Conservation (phyloP, 1,139 yeast genomes). For the Taphrina pruni region DNA sequence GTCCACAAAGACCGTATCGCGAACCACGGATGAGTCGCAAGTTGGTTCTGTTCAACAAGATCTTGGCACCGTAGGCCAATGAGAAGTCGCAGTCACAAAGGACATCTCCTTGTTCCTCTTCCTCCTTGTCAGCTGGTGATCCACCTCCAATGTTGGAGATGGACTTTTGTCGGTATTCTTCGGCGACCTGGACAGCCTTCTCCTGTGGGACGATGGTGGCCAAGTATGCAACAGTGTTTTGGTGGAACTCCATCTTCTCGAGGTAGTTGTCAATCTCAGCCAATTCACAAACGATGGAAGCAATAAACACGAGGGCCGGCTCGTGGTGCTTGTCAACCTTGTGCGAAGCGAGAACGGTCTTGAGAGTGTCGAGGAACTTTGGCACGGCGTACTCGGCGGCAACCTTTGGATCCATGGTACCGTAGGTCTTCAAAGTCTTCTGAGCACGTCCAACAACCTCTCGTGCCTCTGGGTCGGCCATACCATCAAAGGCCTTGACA, state of each 20-base stretch:
- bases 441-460: conserved; percentile 96
- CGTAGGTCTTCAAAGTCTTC: conserved; percentile 97
- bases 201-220: conserved; percentile 94
- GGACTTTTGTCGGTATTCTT: conserved; percentile 93
- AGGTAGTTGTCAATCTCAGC: conserved; percentile 61
- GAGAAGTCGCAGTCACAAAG: conserved; percentile 99
- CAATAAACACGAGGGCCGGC: conserved; percentile 77
- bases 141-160: conserved; percentile 97
- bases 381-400: conserved; percentile 90
- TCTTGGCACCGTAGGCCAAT: conserved; percentile 94
- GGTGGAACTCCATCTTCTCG: conserved; percentile 94
- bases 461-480: conserved; percentile 99
- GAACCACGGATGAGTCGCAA: conserved; percentile 89
- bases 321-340: conserved; percentile 78
- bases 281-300: conserved; percentile 98
- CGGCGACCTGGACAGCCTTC: conserved; percentile 88
- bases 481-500: conserved; percentile 88
- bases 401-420: conserved; percentile 95
- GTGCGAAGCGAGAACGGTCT: conserved; percentile 63
- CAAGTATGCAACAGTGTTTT: conserved; percentile 87
- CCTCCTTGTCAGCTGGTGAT: conserved; percentile 87
- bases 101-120: conserved; percentile 99
- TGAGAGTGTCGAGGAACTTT: conserved; percentile 74
- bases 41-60: conserved; percentile 90
- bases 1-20: conserved; percentile 99